Base-by-base conservation (phyloP, 2,329 filamentous ascomycete species). In the Fusarium temperatum region DNA sequence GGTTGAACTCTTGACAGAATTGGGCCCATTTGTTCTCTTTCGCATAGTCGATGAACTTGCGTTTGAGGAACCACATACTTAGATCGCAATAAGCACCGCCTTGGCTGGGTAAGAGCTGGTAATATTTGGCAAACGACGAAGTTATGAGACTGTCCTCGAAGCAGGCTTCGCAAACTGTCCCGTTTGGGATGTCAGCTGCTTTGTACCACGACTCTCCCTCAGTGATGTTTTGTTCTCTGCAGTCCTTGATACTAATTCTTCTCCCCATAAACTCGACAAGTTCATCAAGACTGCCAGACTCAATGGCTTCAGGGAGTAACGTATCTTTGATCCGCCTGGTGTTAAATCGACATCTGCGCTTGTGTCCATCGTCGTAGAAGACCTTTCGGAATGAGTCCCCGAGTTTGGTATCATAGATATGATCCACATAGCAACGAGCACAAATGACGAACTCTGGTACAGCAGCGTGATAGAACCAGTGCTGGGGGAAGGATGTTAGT, bases 91-190 rank as follows among this genome's bases (percentile, higher is more conserved):
- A 73, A 22, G 65, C 63, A 6, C 58, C 44, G 8, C 58, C 48
- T 30, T 68, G 26, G 2, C 42, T 42, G 3, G 24, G 28, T 18
- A 68, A 35, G 3, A 77, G 70, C 9, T 44, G 42, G 53, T 84
- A 86, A 11, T 77, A 63, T 42, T 72, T 42, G 6, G 74, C 73
- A 66, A 84, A 82, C 0, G 57, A 55, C 0, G 80, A 81, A 4
- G 68, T 59, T 47, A 74, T 70, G 18, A 85, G 76, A n/a, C 79
- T 64, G 57, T 84, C 81, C 22, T 81, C 80, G 50, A 82, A 84
- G 70, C 84, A 85, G 8, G 81, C 74, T 14, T 81, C 80, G 55
- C 84, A 85, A n/a, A 85, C 76, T 15, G 76, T 68, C 17, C 79
- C 80, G 6, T 77, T 68, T 0, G 82, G 80, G 3, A 81, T 80